Percentiles rank a stretch among this genome's conserved stretches.
phyloP scores from a whole-genome alignment of 805 yeast genomes.

The Candida boidinii region DNA sequence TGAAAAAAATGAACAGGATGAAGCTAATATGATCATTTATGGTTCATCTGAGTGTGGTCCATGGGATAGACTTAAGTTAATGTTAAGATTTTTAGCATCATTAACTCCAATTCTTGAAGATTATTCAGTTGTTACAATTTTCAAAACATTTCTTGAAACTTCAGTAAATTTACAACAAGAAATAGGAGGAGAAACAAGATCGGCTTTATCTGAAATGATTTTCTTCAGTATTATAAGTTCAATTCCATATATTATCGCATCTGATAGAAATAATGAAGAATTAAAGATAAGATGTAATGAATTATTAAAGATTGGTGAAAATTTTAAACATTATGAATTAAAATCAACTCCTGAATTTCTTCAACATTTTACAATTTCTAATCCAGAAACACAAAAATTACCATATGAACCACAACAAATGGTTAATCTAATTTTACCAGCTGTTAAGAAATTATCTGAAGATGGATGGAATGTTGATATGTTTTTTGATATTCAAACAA shows the following conservation, averaged over 20 bases:
- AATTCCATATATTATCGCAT: slow-evolving; percentile 43
- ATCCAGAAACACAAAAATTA: slow-evolving; percentile 21
- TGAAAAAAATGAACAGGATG: slow-evolving; percentile 4
- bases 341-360: slow-evolving; percentile 5
- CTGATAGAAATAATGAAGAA: slow-evolving; percentile 17
- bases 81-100: slow-evolving; percentile 61
- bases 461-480: slow-evolving; percentile 32
- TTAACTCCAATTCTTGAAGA: slow-evolving; percentile 56
- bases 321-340: slow-evolving; percentile 5
- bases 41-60: slow-evolving; percentile 36
- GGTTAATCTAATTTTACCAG: slow-evolving; percentile 42
- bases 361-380: slow-evolving; percentile 31
- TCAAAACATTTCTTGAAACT: slow-evolving; percentile 42
- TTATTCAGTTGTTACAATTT: slow-evolving; percentile 31
- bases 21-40: slow-evolving; percentile 3
- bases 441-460: slow-evolving; percentile 31
- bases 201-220: slow-evolving; percentile 59
- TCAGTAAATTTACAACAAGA: slow-evolving; percentile 49
- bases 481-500: slow-evolving; percentile 27
- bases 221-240: slow-evolving; percentile 53
- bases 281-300: slow-evolving; percentile 29
- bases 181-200: slow-evolving; percentile 26
- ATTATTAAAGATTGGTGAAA: slow-evolving; percentile 34
- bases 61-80: slow-evolving; percentile 64
- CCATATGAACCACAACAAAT: slow-evolving; percentile 47